These are phyloP conservation scores for Leucocoprinus leucothites DNA, from an alignment of 768 basidiomycete species.

Conservation along the genomic window DNA sequence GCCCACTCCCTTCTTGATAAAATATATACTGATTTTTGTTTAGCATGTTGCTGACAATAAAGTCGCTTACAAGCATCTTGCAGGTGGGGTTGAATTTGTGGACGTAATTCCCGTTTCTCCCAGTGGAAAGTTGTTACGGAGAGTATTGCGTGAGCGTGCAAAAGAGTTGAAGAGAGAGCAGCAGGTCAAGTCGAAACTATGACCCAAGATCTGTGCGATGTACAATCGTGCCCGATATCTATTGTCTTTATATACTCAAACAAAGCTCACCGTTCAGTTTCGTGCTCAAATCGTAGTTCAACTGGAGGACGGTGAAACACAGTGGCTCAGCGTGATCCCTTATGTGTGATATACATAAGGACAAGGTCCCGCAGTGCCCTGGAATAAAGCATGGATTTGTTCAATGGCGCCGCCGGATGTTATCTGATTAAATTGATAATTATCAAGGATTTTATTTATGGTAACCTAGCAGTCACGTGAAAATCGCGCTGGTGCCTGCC, in stretches of 20 bases:
- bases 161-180: conserved; percentile 18
- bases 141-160: conserved; percentile 48
- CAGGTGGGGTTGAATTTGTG: conserved; percentile 57
- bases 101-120: conserved; percentile 59
- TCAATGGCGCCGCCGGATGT: no score
- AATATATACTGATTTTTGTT: background rate
- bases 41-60: conserved; percentile 57
- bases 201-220: background rate
- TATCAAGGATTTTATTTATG: background rate
- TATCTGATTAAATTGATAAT: no score
- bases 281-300: no score
- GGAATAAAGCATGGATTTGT: no score
- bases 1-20: background rate
- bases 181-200: conserved; percentile 21
- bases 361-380: no score
- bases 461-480: conserved; percentile 11
- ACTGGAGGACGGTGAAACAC: no score
- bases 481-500: conserved; percentile 24
- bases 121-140: conserved; percentile 54
- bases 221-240: no score
- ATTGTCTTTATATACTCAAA: no score
- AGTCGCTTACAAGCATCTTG: conserved; percentile 54
- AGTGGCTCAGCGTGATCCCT: no score
- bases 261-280: no score
- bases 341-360: no score